phyloP scores from a whole-genome alignment of 1,139 yeast species.

The Geotrichum carabidarum region DNA sequence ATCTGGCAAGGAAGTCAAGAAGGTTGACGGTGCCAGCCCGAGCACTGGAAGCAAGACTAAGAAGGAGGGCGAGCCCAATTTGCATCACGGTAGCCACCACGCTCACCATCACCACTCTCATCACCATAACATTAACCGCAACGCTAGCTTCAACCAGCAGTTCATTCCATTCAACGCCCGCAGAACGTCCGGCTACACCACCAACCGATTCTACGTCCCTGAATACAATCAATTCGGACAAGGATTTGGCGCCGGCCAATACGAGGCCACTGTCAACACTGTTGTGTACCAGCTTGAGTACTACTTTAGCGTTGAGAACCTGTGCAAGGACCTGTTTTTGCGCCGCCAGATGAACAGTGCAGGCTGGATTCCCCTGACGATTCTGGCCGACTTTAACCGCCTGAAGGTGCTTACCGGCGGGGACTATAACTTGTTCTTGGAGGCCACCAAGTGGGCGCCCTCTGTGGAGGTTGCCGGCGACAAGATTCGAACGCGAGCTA shows the following conservation, averaged over 20 bases:
- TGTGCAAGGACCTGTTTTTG: constrained; percentile 72
- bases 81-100: not conserved
- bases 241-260: constrained; percentile 9
- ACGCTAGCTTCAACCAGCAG: constrained; percentile 16
- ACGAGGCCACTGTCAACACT: constrained; percentile 19
- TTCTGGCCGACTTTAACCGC: constrained; percentile 68
- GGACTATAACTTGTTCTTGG: constrained; percentile 44
- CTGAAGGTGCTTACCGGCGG: constrained; percentile 56
- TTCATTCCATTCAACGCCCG: constrained; percentile 16
- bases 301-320: constrained; percentile 82
- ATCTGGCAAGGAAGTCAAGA: constrained; percentile 7
- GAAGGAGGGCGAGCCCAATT: constrained; percentile 8
- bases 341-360: constrained; percentile 73
- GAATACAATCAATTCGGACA: constrained; percentile 5
- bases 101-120: constrained; percentile 19
- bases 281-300: constrained; percentile 64
- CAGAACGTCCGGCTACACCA: constrained; percentile 10
- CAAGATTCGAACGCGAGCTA: constrained; percentile 44
- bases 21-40: constrained; percentile 1
- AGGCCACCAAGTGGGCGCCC: constrained; percentile 44
- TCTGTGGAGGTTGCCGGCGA: constrained; percentile 45
- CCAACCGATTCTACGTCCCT: constrained; percentile 12
- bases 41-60: constrained; percentile 4
- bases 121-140: constrained; percentile 20
- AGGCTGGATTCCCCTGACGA: constrained; percentile 64